Evolutionary conservation across 768 basidiomycete species (phyloP).

Genomic region (Strobilomyces confusus): DNA sequence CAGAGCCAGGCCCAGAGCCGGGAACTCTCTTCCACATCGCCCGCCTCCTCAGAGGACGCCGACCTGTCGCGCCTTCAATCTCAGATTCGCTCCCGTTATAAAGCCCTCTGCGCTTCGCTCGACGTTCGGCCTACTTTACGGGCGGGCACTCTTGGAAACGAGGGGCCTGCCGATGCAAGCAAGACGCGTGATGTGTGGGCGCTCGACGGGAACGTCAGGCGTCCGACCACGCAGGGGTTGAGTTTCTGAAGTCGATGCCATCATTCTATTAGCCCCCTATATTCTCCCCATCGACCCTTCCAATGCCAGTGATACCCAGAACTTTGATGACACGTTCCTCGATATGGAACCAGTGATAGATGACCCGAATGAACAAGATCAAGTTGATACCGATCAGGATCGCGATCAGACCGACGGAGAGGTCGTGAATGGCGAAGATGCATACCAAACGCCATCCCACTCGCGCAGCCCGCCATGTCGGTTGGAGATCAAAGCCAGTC

Average conservation of each 20-base stretch:
- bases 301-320: conserved; percentile 93
- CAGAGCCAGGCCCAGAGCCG: too few relatives aligned
- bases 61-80: conserved; percentile 78
- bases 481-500: conserved; percentile 68
- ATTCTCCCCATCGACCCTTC: conserved; percentile 88
- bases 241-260: conserved; percentile 14
- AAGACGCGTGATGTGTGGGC: conserved; percentile 5
- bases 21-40: too few relatives aligned
- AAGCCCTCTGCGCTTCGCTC: conserved; percentile 76
- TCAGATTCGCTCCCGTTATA: conserved; percentile 85
- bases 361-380: conserved; percentile 59
- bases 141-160: conserved; percentile 15
- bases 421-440: conserved; percentile 70
- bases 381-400: conserved; percentile 67
- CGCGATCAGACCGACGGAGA: conserved; percentile 66
- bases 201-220: conserved; percentile 6
- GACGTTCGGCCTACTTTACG: conserved; percentile 55
- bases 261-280: conserved; percentile 72
- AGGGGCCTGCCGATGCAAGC: not conserved
- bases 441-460: conserved; percentile 74
- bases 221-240: conserved; percentile 13
- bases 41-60: conserved; percentile 32
- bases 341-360: conserved; percentile 93
- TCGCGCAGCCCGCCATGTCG: conserved; percentile 74
- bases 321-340: conserved; percentile 96